Percentiles rank a stretch among this genome's conserved stretches.
phyloP scores from a whole-genome alignment of 2,329 filamentous ascomycete genomes.

The Aspergillus fijiensis region DNA sequence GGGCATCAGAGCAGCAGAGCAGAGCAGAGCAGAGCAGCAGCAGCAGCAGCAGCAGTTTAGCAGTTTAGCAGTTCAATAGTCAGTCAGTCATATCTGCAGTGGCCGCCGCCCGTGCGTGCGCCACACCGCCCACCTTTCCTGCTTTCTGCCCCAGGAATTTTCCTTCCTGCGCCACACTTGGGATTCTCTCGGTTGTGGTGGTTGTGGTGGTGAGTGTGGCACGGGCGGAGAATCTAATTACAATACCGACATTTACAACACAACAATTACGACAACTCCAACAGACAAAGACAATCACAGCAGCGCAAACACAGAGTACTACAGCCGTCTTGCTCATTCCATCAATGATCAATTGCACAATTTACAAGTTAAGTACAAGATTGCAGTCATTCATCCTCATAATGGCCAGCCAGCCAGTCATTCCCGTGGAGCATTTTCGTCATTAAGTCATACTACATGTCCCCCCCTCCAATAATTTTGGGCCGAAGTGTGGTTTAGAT shows the following conservation, averaged over 20 bases:
- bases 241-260: too few species aligned
- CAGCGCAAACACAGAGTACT: too few species aligned
- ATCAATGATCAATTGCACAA: too few species aligned
- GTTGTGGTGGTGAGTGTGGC: too few species aligned
- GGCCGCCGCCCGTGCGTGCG: slow-evolving; percentile 18
- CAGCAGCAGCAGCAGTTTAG: not conserved
- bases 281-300: too few species aligned
- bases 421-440: not conserved
- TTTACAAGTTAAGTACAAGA: too few species aligned
- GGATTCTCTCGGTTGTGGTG: too few species aligned
- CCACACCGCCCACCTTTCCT: slow-evolving; percentile 15
- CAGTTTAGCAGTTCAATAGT: too few species aligned
- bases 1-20: slow-evolving; percentile 5
- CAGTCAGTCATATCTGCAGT: slow-evolving; percentile 4
- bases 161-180: not conserved
- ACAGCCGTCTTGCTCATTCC: not conserved
- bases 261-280: too few species aligned
- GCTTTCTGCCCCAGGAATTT: not conserved
- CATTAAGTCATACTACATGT: not conserved
- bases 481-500: slow-evolving; percentile 30
- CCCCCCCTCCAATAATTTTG: not conserved
- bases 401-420: too few species aligned
- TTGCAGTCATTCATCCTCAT: too few species aligned
- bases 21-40: slow-evolving; percentile 4
- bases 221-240: too few species aligned